These are phyloP conservation scores for Cryptosporidium bovis DNA, from an alignment of 169 alveolate species.

Conservation along the genomic window DNA sequence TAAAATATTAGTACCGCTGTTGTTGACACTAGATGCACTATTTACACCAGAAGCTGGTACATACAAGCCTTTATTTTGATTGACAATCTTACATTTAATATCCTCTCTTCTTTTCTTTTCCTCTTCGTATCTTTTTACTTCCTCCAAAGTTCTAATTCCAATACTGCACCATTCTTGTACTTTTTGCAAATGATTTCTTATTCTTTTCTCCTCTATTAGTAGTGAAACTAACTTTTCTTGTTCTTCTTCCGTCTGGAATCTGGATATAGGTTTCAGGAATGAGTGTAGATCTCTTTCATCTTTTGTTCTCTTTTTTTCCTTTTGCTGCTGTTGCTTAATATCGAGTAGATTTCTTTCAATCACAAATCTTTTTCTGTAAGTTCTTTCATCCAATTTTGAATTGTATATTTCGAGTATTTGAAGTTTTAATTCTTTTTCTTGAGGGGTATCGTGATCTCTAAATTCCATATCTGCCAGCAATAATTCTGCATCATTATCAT, in stretches of 20 bases:
- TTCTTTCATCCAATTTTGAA: constrained; percentile 90
- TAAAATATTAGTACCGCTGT: neutral
- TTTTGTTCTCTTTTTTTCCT: constrained; percentile 88
- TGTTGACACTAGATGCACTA: neutral
- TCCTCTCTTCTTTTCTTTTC: constrained; percentile 71
- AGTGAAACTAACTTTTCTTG: constrained; percentile 89
- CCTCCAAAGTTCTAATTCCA: constrained; percentile 89
- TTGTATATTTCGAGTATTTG: constrained; percentile 89
- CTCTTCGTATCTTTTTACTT: constrained; percentile 78
- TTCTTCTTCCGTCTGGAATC: constrained; percentile 90
- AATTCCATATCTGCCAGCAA: constrained; percentile 97
- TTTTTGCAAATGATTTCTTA: constrained; percentile 85
- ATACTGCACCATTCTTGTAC: constrained; percentile 90
- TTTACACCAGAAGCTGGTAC: neutral
- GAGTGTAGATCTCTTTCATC: constrained; percentile 91
- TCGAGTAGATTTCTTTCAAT: constrained; percentile 82
- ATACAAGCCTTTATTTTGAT: constrained; percentile 6
- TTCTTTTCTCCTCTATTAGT: constrained; percentile 86
- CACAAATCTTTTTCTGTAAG: constrained; percentile 83
- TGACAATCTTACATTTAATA: constrained; percentile 36
- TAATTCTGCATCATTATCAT: constrained; percentile 98
- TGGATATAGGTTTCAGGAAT: constrained; percentile 85
- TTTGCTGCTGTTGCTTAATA: constrained; percentile 87
- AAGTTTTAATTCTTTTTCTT: constrained; percentile 84
- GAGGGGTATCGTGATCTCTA: constrained; percentile 86